Base-by-base conservation (phyloP, 495 filamentous ascomycete species). In the Lepraria neglecta region DNA sequence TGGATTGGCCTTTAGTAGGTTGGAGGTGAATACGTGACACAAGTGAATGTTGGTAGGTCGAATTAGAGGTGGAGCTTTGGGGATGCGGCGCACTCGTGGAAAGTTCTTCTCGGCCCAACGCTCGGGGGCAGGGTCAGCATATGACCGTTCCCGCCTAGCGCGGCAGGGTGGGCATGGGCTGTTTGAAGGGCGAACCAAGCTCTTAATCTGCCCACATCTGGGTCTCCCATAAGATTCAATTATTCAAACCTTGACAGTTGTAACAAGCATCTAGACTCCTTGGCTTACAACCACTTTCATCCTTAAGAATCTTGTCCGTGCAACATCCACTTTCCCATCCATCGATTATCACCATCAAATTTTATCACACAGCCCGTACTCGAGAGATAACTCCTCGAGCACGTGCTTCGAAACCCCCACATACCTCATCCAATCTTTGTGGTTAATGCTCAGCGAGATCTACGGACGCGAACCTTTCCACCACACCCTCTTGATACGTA, bases 391-490 rank as follows among this genome's bases (percentile, higher is more conserved):
- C 19, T 68, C 67, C 66, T 70, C 62, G 67, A 60, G 54, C 31
- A 60, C 63, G 65, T 64, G 63, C 65, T 40, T 56, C 40, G 54
- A 33, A 46, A 21, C 44, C 42, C 30, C 52, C 14, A 59, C 14
- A 35, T 24, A 42, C 42, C 31, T 50, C 33, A 47, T n/a, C 14
- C 19, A 45, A 52, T 35, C 55, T 24, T 51, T 55, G 73, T 72
- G 69, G 68, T 78, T 69, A 74, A 82, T 82, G 79, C 77, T 76
- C 44, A 65, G 64, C 30, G 64, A 64, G 57, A 62, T 70, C 63
- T 65, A 63, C 45, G 53, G 60, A 47, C 63, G 64, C 63, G 68
- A 63, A 66, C 72, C 68, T 46, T 72, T 74, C 60, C 72, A 73
- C 61, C 70, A 69, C 64, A 68, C 68, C 52, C 68, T 71, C 24